Conservation (phyloP, 129 eudicot species). For the Sambucus nigra region DNA sequence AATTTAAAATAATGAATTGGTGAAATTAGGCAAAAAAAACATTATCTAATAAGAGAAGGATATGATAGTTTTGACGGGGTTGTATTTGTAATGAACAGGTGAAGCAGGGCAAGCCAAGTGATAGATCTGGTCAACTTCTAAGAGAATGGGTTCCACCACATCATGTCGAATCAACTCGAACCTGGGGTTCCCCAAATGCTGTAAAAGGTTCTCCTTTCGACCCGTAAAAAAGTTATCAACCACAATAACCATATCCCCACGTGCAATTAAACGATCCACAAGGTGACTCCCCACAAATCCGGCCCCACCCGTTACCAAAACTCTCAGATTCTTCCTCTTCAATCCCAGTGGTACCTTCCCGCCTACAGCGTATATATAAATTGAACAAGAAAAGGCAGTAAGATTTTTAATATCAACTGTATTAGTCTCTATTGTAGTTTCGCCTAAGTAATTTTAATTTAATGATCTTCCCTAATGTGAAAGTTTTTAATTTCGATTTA, state of each 20-base stretch:
- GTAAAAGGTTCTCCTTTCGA: constrained; percentile 53
- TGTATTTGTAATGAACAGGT: constrained; percentile 77
- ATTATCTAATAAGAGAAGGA: constrained; percentile 27
- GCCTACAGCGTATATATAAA: too few species aligned
- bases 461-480: too few species aligned
- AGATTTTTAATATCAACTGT: too few species aligned
- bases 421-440: too few species aligned
- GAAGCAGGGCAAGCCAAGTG: constrained; percentile 94
- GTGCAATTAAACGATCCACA: constrained; percentile 68
- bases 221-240: constrained; percentile 83
- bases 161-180: constrained; percentile 80
- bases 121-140: constrained; percentile 83
- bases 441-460: too few species aligned
- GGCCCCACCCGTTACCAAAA: constrained; percentile 81
- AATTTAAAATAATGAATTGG: too few species aligned
- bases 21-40: too few species aligned
- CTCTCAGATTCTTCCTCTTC: constrained; percentile 46
- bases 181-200: constrained; percentile 52
- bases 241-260: constrained; percentile 76
- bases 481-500: too few species aligned
- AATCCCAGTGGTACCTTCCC: constrained; percentile 19
- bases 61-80: constrained; percentile 90
- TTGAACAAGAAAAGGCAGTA: too few species aligned
- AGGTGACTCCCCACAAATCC: too few species aligned
- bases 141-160: constrained; percentile 77